Evolutionary conservation across 345 rosid species (phyloP).

Genomic region (Euphorbia peplus): DNA sequence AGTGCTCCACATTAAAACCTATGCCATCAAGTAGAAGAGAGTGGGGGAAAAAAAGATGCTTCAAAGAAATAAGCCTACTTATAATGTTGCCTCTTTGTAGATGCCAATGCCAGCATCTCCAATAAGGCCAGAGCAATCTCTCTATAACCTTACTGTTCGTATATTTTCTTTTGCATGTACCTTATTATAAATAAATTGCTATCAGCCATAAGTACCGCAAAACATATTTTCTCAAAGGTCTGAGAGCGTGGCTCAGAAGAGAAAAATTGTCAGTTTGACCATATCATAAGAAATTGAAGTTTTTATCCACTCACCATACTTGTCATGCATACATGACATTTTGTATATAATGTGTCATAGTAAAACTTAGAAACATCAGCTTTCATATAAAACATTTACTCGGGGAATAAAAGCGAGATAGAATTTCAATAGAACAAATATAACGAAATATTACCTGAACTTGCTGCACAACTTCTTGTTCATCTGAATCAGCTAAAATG

Average conservation of each 20-base stretch:
- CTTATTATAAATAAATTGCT: too few relatives aligned
- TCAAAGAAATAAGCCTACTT: background rate
- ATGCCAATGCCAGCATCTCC: too few relatives aligned
- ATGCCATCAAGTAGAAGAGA: background rate
- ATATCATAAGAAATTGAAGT: background rate
- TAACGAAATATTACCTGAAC: constrained; percentile 58
- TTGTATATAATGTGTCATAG: background rate
- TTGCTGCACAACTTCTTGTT: constrained; percentile 92
- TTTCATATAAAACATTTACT: background rate
- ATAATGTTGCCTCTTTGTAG: background rate
- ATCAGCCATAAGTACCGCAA: background rate
- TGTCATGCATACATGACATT: constrained; percentile 1
- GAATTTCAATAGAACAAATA: constrained; percentile 8
- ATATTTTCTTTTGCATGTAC: background rate
- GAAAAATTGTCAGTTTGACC: background rate
- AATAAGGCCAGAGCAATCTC: background rate
- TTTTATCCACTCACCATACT: background rate
- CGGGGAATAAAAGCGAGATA: too few relatives aligned
- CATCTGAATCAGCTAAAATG: constrained; percentile 94
- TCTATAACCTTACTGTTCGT: background rate
- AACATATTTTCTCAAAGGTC: too few relatives aligned
- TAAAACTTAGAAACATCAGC: background rate
- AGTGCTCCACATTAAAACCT: background rate
- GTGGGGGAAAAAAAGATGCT: background rate
- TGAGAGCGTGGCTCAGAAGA: background rate